Base-by-base conservation (phyloP, 108 stramenopile species). In the Fragilariopsis cylindrus region DNA sequence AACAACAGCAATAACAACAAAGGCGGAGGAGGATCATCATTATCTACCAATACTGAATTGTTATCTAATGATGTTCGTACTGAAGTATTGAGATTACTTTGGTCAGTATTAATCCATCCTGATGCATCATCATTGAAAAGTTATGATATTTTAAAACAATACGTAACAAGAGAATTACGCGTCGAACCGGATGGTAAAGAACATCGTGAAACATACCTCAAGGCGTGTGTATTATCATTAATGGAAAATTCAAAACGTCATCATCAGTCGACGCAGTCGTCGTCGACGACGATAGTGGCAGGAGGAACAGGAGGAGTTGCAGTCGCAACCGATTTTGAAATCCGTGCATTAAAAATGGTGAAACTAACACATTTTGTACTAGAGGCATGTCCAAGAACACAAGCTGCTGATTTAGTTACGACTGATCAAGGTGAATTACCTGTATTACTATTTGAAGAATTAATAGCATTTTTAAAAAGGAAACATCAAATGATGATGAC, bases 81-180 rank as follows among this genome's bases (percentile, higher is more conserved):
- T n/a, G 88, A 87, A 54, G 84, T 96, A 52, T 82, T 96, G 69
- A 78, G 82, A 46, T 78, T 96, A 0, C 82, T 92, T 7, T 96
- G 95, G 95, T 78, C 87, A 42, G 84, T 93, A 2, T 60, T 96
- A 57, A 91, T 87, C 4, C 95, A 96, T 70, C 86, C 89, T 11
- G 90, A 92, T 48, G 89, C 90, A 1, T 79, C 83, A 40, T 78
- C 83, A 9, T 70, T 93, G 60, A 91, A 91, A 74, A 79, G 83
- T 44, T 92, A 89, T 69, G 90, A 93, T 65, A 76, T 50, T 57
- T 76, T 96, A 44, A 93, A 93, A 69, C 69, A 73, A 42, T 91
- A 88, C 53, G 88, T 93, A 8, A 74, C 82, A 6, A 71, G 74
- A 45, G 91, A 93, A 82, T 74, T 83, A 67, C 70, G 81, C 60